These are phyloP conservation scores for Tympanopsis confertula DNA, from an alignment of 2,329 filamentous ascomycete genomes.

Conservation along the genomic window DNA sequence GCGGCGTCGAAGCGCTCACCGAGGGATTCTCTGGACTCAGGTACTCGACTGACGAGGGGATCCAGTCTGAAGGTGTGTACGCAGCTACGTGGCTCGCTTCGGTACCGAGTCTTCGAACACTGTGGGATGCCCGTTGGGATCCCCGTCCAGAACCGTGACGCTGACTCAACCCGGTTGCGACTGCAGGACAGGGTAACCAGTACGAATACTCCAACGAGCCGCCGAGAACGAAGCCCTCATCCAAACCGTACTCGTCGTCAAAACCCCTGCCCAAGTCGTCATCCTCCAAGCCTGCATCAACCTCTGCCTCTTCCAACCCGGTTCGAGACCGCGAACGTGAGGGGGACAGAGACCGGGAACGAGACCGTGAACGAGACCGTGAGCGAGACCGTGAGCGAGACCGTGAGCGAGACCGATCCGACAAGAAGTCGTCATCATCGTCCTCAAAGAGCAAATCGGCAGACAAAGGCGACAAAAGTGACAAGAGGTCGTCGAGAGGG, in stretches of 20 bases:
- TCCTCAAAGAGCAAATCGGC: background rate
- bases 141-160: no score
- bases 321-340: background rate
- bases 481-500: background rate
- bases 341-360: background rate
- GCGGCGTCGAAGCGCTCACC: background rate
- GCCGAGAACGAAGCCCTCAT: background rate
- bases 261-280: background rate
- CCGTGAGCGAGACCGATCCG: background rate
- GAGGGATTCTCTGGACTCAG: background rate
- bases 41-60: background rate
- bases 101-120: no score
- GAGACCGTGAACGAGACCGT: background rate
- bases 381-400: background rate
- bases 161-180: no score
- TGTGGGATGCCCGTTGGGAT: no score
- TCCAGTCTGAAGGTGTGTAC: background rate
- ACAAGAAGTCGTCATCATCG: background rate
- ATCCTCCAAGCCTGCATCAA: no score
- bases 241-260: background rate
- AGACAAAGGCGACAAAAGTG: background rate
- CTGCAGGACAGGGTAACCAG: background rate
- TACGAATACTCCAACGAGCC: background rate
- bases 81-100: no score
- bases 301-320: no score